phyloP scores from a whole-genome alignment of 371 early-diverging fungal genomes.

The Actinomortierella ambigua region DNA sequence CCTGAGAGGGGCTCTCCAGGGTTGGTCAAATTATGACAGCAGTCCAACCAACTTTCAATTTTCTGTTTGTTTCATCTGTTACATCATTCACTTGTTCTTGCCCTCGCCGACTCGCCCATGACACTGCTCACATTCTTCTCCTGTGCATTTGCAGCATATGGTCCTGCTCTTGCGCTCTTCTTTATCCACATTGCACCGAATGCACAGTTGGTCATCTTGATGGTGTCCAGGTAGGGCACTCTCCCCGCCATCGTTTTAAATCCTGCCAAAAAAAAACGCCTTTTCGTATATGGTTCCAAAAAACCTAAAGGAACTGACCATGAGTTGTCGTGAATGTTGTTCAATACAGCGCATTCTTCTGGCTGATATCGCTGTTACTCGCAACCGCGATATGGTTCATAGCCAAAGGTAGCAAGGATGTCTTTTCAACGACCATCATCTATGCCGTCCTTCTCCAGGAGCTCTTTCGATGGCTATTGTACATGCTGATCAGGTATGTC shows the following conservation, averaged over 20 bases:
- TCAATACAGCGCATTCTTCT: conserved; percentile 72
- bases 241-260: neutral
- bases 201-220: conserved; percentile 71
- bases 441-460: conserved; percentile 72
- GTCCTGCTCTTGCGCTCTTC: conserved; percentile 74
- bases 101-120: conserved; percentile 42
- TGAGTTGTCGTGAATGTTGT: neutral
- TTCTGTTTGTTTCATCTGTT: neutral
- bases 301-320: too few relatives aligned
- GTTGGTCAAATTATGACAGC: too few relatives aligned
- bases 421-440: conserved; percentile 53
- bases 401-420: conserved; percentile 42
- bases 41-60: too few relatives aligned
- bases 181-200: conserved; percentile 67
- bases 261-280: neutral
- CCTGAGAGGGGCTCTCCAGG: too few relatives aligned
- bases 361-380: conserved; percentile 69
- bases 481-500: conserved; percentile 51
- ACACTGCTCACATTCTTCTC: conserved; percentile 74
- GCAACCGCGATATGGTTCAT: conserved; percentile 76
- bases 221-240: conserved; percentile 67
- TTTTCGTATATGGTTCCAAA: neutral
- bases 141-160: conserved; percentile 73
- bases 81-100: too few relatives aligned
- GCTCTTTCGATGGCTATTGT: conserved; percentile 67